Evolutionary conservation across 2,329 filamentous ascomycete genomes (phyloP), one percentile per base, ranked within the genome.

Genomic region (Cladophialophora carrionii): DNA sequence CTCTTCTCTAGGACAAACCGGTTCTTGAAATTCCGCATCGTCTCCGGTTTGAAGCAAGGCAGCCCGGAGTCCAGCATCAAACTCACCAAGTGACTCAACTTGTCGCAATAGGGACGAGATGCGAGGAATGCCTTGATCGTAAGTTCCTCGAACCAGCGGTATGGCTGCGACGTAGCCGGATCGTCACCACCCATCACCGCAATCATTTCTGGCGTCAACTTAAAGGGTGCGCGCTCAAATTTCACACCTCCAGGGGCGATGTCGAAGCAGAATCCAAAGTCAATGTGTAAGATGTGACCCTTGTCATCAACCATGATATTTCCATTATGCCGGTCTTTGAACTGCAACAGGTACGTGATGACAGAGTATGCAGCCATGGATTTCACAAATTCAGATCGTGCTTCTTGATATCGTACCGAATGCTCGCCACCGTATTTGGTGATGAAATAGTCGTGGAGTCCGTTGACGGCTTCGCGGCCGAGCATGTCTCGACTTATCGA

Each of bases 281-380:
- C 95, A 72, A 99, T 98, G 81, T 99, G 95, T 61, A 99, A 86
- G 73, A 99, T 96, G 78, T 99, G 95, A 3, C 96, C 95, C 0
- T 90, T 91, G 74, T 97, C 94, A 76, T 99, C 94, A 69, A 99
- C 88, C 96, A 99, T 99, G 82, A 99, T 99, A 82, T 99, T 99
- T 68, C 95, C 95, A 77, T 99, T 99, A 81, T 99, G 95, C 2
- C 95, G 89, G 76, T 99, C 95, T 78, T 99, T 99, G 88, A 99
- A 98, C 74, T 99, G 96, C 43, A 99, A 82, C 14, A 99, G 83
- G 80, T 96, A 99, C 0, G 92, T 96, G 70, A 99, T 98, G 73
- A 99, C 89, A 20, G 91, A 96, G 81, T 99, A 99, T 12, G 95
- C 96, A 0, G 96, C 95, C 95, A 99, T 98, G 75, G 90, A 95